A percentile compares a stretch with the other conserved stretches of the same genome.
phyloP scores from a whole-genome alignment of 495 filamentous ascomycete genomes.

The Corynascus novoguineensis region DNA sequence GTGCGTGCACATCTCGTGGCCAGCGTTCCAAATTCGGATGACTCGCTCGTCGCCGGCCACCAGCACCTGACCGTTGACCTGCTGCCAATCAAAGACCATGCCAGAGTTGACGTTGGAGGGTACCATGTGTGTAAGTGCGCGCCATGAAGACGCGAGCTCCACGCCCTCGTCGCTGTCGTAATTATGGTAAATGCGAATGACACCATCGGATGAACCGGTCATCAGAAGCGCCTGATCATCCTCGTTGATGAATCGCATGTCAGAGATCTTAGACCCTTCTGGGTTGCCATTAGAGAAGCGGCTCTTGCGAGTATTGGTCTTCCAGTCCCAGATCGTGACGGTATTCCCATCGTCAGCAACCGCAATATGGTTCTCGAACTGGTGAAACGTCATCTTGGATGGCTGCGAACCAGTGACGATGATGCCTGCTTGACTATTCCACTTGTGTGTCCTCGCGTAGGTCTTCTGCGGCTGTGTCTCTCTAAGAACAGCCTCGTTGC shows the following conservation, averaged over 20 bases:
- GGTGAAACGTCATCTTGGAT: slow-evolving; percentile 89
- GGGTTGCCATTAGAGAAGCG: slow-evolving; percentile 94
- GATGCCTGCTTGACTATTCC: slow-evolving; percentile 70
- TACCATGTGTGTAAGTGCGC: slow-evolving; percentile 85
- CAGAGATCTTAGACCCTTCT: slow-evolving; percentile 82
- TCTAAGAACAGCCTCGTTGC: slow-evolving; percentile 86
- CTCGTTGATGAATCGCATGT: slow-evolving; percentile 95
- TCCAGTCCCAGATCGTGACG: slow-evolving; percentile 92
- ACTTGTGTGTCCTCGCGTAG: slow-evolving; percentile 72
- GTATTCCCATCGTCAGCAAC: slow-evolving; percentile 91
- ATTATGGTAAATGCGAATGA: slow-evolving; percentile 88
- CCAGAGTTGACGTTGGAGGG: slow-evolving; percentile 90
- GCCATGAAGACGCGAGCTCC: slow-evolving; percentile 87
- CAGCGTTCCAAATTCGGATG: slow-evolving; percentile 92
- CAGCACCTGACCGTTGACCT: slow-evolving; percentile 87
- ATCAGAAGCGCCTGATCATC: slow-evolving; percentile 92
- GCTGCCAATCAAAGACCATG: slow-evolving; percentile 96
- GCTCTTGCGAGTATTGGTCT: slow-evolving; percentile 61
- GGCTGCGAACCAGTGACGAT: slow-evolving; percentile 87
- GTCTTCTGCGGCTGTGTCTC: slow-evolving; percentile 92
- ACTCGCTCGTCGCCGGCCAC: slow-evolving; percentile 95
- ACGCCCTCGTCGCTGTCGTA: slow-evolving; percentile 68
- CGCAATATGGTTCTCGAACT: slow-evolving; percentile 92
- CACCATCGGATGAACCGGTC: slow-evolving; percentile 91
- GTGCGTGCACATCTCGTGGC: slow-evolving; percentile 83